phyloP scores from a whole-genome alignment of 257 asterid genomes.

The Jaltomata sinuosa region DNA sequence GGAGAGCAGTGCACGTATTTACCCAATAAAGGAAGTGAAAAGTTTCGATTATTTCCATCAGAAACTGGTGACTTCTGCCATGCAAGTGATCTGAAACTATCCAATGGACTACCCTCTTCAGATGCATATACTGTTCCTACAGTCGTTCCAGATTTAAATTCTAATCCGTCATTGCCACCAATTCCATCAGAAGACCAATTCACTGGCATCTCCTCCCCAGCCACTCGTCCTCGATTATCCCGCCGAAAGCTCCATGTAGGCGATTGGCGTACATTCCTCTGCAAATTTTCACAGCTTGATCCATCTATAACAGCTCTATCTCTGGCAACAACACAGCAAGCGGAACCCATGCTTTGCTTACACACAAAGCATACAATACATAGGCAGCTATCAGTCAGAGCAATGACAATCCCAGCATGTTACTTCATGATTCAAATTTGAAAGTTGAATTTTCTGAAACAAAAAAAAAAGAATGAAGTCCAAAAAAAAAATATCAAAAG shows the following conservation, averaged over 20 bases:
- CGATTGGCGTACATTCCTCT: constrained; percentile 61
- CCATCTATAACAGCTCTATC: constrained; percentile 52
- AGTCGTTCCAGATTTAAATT: constrained; percentile 50
- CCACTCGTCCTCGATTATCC: constrained; percentile 94
- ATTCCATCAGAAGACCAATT: constrained; percentile 50
- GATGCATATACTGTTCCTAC: constrained; percentile 64
- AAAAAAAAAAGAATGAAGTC: neutral
- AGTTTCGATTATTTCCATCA: constrained; percentile 39
- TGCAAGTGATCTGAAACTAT: constrained; percentile 49
- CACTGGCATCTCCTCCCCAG: constrained; percentile 67
- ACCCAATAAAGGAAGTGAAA: constrained; percentile 65
- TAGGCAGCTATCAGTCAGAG: constrained; percentile 5
- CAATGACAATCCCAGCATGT: neutral
- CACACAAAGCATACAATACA: constrained; percentile 4
- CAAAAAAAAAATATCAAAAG: neutral
- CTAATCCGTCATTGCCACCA: constrained; percentile 29
- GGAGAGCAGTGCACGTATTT: constrained; percentile 7
- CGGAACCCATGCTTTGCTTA: constrained; percentile 85
- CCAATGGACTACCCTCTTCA: constrained; percentile 71
- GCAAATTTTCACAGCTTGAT: constrained; percentile 46
- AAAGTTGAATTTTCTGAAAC: neutral
- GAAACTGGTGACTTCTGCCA: constrained; percentile 77
- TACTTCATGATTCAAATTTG: constrained; percentile 3
- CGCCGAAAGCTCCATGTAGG: constrained; percentile 94
- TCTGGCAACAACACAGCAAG: constrained; percentile 87